These are phyloP conservation scores for Annulohypoxylon bovei DNA, from an alignment of 495 filamentous ascomycete species.

Conservation along the genomic window DNA sequence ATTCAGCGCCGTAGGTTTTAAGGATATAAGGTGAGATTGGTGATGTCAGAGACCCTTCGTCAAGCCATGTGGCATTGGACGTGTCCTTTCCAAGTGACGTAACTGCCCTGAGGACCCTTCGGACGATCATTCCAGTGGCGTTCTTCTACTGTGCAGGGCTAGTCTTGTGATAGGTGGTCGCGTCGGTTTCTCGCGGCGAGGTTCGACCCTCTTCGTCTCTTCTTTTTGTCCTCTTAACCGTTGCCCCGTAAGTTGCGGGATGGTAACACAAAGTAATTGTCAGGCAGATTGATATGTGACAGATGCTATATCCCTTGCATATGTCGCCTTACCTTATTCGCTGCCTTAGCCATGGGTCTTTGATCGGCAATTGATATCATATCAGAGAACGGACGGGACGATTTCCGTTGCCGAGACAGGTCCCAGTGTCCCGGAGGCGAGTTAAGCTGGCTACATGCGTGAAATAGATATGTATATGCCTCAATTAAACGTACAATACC, in stretches of 20 bases:
- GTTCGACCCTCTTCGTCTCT: slow-evolving; percentile 14
- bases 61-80: slow-evolving; percentile 22
- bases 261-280: slow-evolving; percentile 38
- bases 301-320: slow-evolving; percentile 44
- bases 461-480: slow-evolving; percentile 23
- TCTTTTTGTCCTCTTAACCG: slow-evolving; percentile 12
- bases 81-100: slow-evolving; percentile 35
- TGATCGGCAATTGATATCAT: slow-evolving; percentile 45
- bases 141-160: slow-evolving; percentile 24
- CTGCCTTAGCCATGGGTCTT: slow-evolving; percentile 44
- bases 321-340: slow-evolving; percentile 36
- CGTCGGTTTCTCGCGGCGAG: slow-evolving; percentile 36
- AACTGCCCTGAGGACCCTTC: slow-evolving; percentile 28
- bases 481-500: slow-evolving; percentile 7
- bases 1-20: slow-evolving; percentile 14
- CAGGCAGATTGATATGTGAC: slow-evolving; percentile 43
- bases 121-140: slow-evolving; percentile 37
- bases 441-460: slow-evolving; percentile 26
- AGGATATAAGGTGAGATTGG: slow-evolving; percentile 17
- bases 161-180: slow-evolving; percentile 31
- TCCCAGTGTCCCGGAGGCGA: slow-evolving; percentile 32
- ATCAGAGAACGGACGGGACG: slow-evolving; percentile 31
- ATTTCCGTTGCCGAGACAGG: slow-evolving; percentile 34
- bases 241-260: slow-evolving; percentile 29
- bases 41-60: slow-evolving; percentile 39